phyloP scores from a whole-genome alignment of 176 grass and related monocot genomes.

The Pontederia paniculata region DNA sequence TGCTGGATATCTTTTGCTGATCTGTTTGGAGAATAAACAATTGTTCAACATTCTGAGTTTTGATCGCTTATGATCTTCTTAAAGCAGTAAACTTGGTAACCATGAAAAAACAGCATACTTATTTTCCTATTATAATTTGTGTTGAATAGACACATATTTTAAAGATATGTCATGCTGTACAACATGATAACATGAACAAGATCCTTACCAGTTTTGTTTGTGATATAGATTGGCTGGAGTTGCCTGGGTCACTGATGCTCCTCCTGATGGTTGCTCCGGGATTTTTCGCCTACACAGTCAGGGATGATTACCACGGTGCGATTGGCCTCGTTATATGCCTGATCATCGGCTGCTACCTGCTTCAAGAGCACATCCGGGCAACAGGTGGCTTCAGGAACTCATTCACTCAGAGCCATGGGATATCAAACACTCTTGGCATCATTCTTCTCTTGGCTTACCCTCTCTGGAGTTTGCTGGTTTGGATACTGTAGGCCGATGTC shows the following conservation, averaged over 20 bases:
- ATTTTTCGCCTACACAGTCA: constrained; percentile 45
- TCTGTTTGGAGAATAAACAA: no score
- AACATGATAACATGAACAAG: background rate
- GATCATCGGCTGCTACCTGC: constrained; percentile 70
- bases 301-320: constrained; percentile 5
- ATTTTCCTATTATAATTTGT: no score
- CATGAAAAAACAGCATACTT: no score
- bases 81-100: no score
- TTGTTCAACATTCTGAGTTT: no score
- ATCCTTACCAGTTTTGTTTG: constrained; percentile 1
- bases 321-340: constrained; percentile 55
- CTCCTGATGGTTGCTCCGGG: constrained; percentile 69
- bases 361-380: constrained; percentile 78
- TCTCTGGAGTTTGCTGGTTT: constrained; percentile 45
- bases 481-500: constrained; percentile 18
- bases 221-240: constrained; percentile 65
- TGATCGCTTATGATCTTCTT: no score
- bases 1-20: no score
- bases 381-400: constrained; percentile 76
- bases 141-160: no score
- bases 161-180: no score
- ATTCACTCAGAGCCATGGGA: constrained; percentile 57
- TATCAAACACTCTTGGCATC: constrained; percentile 75
- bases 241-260: constrained; percentile 59
- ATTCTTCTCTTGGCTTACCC: constrained; percentile 77